These are phyloP conservation scores for Strobilomyces dryophilus DNA, from an alignment of 768 basidiomycete species.

Conservation along the genomic window DNA sequence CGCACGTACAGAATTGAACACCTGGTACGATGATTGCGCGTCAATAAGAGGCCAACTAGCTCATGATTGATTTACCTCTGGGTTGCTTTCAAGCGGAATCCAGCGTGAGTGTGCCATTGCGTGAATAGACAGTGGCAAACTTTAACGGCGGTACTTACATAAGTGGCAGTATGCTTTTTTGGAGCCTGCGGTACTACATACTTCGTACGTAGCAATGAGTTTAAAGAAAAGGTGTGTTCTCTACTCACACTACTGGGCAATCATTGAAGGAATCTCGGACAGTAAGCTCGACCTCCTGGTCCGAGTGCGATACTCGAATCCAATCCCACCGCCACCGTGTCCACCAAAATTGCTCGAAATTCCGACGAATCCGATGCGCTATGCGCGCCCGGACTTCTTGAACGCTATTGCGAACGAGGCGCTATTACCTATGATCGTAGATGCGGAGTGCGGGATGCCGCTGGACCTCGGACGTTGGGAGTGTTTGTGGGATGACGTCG, in stretches of 20 bases:
- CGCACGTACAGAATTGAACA: slow-evolving; percentile 29
- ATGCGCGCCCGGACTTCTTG: slow-evolving; percentile 82
- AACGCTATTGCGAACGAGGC: slow-evolving; percentile 75
- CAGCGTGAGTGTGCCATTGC: slow-evolving; percentile 43
- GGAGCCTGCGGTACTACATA: no score
- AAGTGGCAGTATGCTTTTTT: no score
- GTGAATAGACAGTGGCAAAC: no score
- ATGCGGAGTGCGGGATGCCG: slow-evolving; percentile 96
- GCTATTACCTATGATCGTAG: slow-evolving; percentile 92
- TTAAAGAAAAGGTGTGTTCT: slow-evolving; percentile 49
- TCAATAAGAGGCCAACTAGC: slow-evolving; percentile 5
- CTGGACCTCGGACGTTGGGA: slow-evolving; percentile 82
- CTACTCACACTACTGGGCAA: background rate
- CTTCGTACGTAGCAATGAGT: no score
- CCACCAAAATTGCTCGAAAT: slow-evolving; percentile 93
- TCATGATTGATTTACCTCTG: slow-evolving; percentile 34
- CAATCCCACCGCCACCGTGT: slow-evolving; percentile 93
- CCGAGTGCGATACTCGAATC: slow-evolving; percentile 90
- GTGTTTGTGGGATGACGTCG: slow-evolving; percentile 74
- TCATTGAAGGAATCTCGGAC: slow-evolving; percentile 23
- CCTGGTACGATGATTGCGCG: slow-evolving; percentile 10
- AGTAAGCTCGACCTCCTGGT: slow-evolving; percentile 88
- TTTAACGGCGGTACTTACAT: no score
- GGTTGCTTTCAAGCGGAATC: slow-evolving; percentile 83
- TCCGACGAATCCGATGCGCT: slow-evolving; percentile 84